Conservation (phyloP, 2,329 filamentous ascomycete genomes). For the Dactylellina drechsleri region DNA sequence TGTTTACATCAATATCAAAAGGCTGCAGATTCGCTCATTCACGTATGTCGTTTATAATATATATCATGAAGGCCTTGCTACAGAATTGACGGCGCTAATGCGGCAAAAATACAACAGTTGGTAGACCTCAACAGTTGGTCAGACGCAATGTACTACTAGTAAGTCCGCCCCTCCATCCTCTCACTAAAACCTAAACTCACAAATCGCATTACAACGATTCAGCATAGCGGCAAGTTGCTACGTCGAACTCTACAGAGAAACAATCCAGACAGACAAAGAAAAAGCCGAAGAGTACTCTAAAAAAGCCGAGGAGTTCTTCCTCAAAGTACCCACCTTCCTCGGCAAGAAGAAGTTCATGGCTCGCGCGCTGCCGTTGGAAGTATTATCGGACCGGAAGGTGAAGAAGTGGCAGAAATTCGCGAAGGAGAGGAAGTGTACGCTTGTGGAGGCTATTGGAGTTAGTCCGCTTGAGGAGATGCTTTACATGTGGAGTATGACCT, state of each 20-base stretch:
- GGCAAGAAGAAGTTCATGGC: constrained; percentile 93
- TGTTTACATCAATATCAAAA: constrained; percentile 79
- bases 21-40: constrained; percentile 78
- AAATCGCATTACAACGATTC: constrained; percentile 10
- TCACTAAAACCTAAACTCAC: background rate
- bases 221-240: constrained; percentile 78
- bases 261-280: constrained; percentile 69
- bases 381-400: constrained; percentile 84
- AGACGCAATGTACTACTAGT: constrained; percentile 85
- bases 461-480: constrained; percentile 89
- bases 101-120: constrained; percentile 64
- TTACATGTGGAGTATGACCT: constrained; percentile 77
- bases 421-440: constrained; percentile 72
- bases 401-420: constrained; percentile 86
- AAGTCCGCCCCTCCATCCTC: constrained; percentile 20
- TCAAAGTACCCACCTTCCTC: constrained; percentile 76
- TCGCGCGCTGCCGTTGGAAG: constrained; percentile 86
- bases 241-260: constrained; percentile 80
- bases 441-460: constrained; percentile 82
- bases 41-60: constrained; percentile 61
- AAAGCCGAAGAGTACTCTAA: constrained; percentile 60
- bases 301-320: constrained; percentile 74
- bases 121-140: constrained; percentile 90
- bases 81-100: background rate
- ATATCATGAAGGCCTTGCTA: constrained; percentile 27